Conservation (phyloP, 1,284 basidiomycete genomes). For the Microstroma glucosiphilum region DNA sequence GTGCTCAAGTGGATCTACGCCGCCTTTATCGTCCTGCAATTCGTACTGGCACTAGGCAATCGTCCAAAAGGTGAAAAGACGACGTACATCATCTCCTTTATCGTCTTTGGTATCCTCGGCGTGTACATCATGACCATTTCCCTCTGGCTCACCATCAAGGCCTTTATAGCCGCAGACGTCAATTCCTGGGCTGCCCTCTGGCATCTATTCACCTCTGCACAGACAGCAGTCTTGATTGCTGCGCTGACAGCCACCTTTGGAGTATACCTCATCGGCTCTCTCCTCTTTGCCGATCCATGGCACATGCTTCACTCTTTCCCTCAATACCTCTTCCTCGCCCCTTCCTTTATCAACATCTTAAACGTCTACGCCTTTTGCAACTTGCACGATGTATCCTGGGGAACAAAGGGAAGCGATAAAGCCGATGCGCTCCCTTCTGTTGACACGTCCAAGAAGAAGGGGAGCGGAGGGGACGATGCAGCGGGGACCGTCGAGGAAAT, state of each 20-base stretch:
- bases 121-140: conserved; percentile 43
- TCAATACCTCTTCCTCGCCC: conserved; percentile 77
- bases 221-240: conserved; percentile 44
- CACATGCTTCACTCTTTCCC: conserved; percentile 92
- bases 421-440: conserved; percentile 87
- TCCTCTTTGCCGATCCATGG: conserved; percentile 95
- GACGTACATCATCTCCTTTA: conserved; percentile 74
- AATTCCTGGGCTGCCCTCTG: not conserved
- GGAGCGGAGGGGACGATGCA: conserved; percentile 46
- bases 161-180: conserved; percentile 13
- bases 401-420: conserved; percentile 91
- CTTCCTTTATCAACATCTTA: conserved; percentile 85
- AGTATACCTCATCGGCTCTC: conserved; percentile 64
- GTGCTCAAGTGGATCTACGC: conserved; percentile 81
- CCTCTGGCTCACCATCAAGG: conserved; percentile 44
- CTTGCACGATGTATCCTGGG: conserved; percentile 54
- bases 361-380: conserved; percentile 91
- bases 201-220: not conserved
- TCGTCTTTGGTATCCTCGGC: conserved; percentile 55
- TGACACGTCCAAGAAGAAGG: conserved; percentile 63
- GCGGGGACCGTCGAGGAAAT: conserved; percentile 63
- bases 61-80: conserved; percentile 82
- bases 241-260: conserved; percentile 48
- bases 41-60: conserved; percentile 84
- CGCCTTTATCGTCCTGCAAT: conserved; percentile 78